phyloP scores from a whole-genome alignment of 2,329 filamentous ascomycete species.

The Ophiostoma ulmi region DNA sequence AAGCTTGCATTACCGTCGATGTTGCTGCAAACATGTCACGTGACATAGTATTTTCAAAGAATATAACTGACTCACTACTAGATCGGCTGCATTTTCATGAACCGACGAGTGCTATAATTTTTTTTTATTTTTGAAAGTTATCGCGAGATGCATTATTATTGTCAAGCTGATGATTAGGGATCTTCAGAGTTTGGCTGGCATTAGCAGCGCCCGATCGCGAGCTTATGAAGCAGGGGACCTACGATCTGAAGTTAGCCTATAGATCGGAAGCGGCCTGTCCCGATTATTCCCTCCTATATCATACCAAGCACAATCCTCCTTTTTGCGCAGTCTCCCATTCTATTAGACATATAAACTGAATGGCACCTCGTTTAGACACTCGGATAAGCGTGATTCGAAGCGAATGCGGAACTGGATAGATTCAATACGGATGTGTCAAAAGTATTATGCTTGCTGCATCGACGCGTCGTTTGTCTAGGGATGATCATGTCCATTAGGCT shows the following conservation, averaged over 20 bases:
- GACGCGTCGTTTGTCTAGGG: neutral
- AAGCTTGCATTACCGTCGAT: neutral
- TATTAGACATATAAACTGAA: too few species aligned
- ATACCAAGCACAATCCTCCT: neutral
- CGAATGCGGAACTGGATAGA: neutral
- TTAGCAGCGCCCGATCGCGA: constrained; percentile 1
- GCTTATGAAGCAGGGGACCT: neutral
- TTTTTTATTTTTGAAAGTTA: neutral
- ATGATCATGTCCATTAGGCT: neutral
- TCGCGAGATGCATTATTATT: neutral
- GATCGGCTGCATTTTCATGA: neutral
- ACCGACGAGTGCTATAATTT: neutral
- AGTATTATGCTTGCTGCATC: neutral
- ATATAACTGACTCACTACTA: neutral
- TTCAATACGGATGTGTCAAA: neutral
- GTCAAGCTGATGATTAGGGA: neutral
- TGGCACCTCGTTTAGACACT: too few species aligned
- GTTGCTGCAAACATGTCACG: neutral
- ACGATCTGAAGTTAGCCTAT: neutral
- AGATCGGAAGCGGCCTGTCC: neutral
- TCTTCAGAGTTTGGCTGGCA: neutral
- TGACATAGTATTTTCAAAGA: neutral
- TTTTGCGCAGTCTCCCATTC: neutral
- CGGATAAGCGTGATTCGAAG: neutral
- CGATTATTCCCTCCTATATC: constrained; percentile 8